Evolutionary conservation across 345 rosid species (phyloP).

Genomic region (Cardamine resedifolia): DNA sequence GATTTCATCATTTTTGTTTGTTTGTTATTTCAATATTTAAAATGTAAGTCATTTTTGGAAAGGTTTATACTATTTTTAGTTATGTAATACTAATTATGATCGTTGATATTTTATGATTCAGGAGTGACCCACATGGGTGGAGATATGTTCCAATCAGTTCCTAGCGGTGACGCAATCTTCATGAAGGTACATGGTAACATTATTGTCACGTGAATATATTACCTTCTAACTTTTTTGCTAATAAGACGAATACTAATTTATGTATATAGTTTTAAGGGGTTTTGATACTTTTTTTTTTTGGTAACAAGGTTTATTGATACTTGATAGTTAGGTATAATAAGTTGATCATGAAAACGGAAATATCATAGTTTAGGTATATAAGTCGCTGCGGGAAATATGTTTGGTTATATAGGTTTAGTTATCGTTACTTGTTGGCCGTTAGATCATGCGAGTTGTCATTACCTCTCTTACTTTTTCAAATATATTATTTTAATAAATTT

Average conservation of each 20-base stretch:
- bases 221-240: background rate
- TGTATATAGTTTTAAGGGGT: background rate
- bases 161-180: slow-evolving; percentile 65
- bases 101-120: slow-evolving; percentile 15
- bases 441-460: too few species aligned
- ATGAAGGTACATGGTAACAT: slow-evolving; percentile 56
- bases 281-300: too few species aligned
- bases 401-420: background rate
- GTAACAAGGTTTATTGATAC: too few species aligned
- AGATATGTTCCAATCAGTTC: slow-evolving; percentile 67
- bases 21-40: background rate
- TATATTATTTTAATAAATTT: too few species aligned
- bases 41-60: background rate
- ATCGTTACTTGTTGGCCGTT: background rate
- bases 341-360: background rate
- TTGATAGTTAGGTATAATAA: background rate
- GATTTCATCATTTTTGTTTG: background rate
- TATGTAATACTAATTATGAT: background rate
- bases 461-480: too few species aligned
- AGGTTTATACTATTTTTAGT: background rate
- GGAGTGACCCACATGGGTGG: slow-evolving; percentile 71
- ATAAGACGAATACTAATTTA: background rate
- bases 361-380: background rate
- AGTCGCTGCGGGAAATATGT: background rate
- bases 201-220: slow-evolving; percentile 22